A percentile compares a stretch with the other conserved stretches of the same genome.
These are phyloP conservation scores for Gamarada debralockiae DNA, from an alignment of 495 filamentous ascomycete genomes.

Conservation along the genomic window DNA sequence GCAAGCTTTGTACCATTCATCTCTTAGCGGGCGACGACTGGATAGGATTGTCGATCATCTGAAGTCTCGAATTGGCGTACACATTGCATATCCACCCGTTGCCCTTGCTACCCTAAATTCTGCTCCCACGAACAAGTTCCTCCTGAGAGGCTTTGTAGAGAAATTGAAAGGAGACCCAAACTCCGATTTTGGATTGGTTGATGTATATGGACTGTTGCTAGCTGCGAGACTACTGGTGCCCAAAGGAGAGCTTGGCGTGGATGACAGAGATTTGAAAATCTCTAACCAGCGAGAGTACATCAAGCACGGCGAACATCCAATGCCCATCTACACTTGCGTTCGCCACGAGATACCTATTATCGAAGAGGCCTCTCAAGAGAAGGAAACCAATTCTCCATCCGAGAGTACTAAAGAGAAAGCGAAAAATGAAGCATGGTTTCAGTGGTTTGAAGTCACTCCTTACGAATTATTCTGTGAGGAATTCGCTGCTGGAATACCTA, in stretches of 20 bases:
- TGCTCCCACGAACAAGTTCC: conserved; percentile 87
- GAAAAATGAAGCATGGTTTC: conserved; percentile 82
- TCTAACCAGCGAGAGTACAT: conserved; percentile 76
- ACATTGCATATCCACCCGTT: conserved; percentile 87
- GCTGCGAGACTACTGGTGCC: conserved; percentile 82
- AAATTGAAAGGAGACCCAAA: conserved; percentile 78
- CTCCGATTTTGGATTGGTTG: conserved; percentile 85
- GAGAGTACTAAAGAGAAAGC: conserved; percentile 58
- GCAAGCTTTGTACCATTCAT: conserved; percentile 85
- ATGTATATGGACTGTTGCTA: conserved; percentile 84
- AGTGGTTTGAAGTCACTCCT: conserved; percentile 96
- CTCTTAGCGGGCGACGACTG: conserved; percentile 61
- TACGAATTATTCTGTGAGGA: conserved; percentile 98
- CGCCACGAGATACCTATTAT: conserved; percentile 88
- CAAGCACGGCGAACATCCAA: conserved; percentile 69
- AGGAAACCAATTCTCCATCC: conserved; percentile 32
- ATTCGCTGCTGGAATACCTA: conserved; percentile 81
- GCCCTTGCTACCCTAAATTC: conserved; percentile 72
- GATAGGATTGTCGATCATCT: conserved; percentile 73
- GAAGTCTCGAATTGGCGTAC: conserved; percentile 76
- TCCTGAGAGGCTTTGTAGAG: conserved; percentile 84
- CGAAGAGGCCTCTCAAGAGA: conserved; percentile 37
- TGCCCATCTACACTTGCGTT: conserved; percentile 94
- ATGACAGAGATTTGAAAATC: conserved; percentile 77
- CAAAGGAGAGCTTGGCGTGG: conserved; percentile 71